Base-by-base conservation (phyloP, 139 green algal genomes). In the Picochlorum sp. region DNA sequence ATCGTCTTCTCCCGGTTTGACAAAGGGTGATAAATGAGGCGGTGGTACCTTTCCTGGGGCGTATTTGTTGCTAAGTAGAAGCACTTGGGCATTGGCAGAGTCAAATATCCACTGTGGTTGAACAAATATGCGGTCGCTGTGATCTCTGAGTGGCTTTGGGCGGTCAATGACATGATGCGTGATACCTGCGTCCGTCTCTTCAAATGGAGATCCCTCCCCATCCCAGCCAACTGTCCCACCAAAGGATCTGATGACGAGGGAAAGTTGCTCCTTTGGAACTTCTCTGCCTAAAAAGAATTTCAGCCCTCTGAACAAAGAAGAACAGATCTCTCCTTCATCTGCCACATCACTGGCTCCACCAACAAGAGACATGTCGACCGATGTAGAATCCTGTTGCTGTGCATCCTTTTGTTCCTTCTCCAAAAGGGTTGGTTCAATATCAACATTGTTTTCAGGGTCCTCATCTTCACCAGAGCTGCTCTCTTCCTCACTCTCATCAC, bases 81-180 rank as follows among this genome's bases (percentile, higher is more conserved):
- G 72, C 62, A 83, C 72, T n/a, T 72, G 35, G 25, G 77, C 88
- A 83, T 98, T 98, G 59, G 80, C 80, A 39, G 61, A 80, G 84
- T 99, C 93, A 50, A 95, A 88, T 33, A 96, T 79, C 93, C 93
- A 99, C 85, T 99, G 93, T 29, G 93, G 93, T 74, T 97, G 88
- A 29, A 99, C 80, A 59, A 97, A 99, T 53, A 90, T 67, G 12
- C 92, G 76, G 31, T 45, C 49, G 0, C 20, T 22, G 6, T 29
- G 22, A 20, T 59, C 25, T 7, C n/a, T 31, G n/a, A 29, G 7
- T 14, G 51, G 22, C 16, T 16, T 33, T 35, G 65, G 61, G 2
- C 70, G 14, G 33, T 75, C 54, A 18, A 64, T 33, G 25, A 85
- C 75, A 67, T 94, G 80, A 66, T 99, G 91, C 0, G 91, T 99